These are phyloP conservation scores for Zygoascus flipseniorum DNA, from an alignment of 805 yeast species.

Conservation along the genomic window DNA sequence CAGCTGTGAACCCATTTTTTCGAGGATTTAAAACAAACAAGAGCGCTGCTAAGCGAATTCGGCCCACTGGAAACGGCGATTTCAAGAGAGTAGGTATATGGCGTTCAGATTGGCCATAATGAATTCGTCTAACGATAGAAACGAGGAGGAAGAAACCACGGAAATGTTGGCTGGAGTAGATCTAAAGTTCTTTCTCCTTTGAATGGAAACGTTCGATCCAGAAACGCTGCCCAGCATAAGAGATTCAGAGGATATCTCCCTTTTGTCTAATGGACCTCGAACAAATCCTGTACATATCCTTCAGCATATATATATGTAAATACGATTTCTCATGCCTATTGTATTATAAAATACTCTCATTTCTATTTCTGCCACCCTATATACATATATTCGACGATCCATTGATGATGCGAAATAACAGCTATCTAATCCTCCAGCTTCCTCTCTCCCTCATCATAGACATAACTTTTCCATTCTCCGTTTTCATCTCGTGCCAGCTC, in stretches of 20 bases:
- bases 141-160: constrained; percentile 84
- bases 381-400: no score
- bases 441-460: not conserved
- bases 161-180: constrained; percentile 81
- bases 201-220: constrained; percentile 51
- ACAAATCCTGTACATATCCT: not conserved
- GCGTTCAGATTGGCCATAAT: not conserved
- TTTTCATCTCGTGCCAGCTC: constrained; percentile 38
- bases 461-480: constrained; percentile 45
- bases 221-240: constrained; percentile 23
- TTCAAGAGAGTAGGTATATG: constrained; percentile 39
- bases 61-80: constrained; percentile 58
- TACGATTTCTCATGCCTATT: no score
- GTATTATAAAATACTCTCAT: no score
- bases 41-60: constrained; percentile 82
- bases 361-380: no score
- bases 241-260: constrained; percentile 10
- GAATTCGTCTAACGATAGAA: constrained; percentile 29
- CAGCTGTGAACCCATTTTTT: not conserved
- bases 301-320: not conserved
- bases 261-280: not conserved
- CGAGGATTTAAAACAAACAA: constrained; percentile 55
- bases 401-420: no score
- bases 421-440: not conserved
- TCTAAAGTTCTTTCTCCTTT: constrained; percentile 42